Evolutionary conservation across 495 filamentous ascomycete genomes (phyloP).

Genomic region (Neurospora discreta): DNA sequence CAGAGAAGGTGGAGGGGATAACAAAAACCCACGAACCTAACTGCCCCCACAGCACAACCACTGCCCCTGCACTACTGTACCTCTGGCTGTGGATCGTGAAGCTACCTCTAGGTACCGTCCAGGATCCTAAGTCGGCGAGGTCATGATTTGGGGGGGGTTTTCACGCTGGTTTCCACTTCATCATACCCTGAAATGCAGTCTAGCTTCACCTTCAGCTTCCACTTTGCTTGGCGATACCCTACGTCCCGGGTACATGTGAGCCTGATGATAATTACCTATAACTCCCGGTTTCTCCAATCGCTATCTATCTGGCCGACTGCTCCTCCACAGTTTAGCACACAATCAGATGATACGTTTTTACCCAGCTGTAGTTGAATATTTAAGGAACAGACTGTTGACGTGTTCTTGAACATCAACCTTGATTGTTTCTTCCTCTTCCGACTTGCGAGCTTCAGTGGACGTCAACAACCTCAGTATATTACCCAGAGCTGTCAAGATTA

Average conservation of each 20-base stretch:
- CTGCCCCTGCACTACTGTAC: too few species aligned
- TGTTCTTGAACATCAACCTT: background rate
- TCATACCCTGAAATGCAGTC: background rate
- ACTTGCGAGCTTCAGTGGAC: background rate
- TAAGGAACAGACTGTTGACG: background rate
- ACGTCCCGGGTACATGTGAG: background rate
- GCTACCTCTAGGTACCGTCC: background rate
- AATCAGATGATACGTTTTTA: background rate
- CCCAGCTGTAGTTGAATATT: background rate
- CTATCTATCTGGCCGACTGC: background rate
- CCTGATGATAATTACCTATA: background rate
- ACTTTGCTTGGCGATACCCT: background rate
- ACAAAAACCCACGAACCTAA: background rate
- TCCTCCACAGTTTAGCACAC: background rate
- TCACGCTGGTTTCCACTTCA: background rate
- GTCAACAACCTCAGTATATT: background rate
- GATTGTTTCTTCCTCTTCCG: background rate
- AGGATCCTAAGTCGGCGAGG: background rate
- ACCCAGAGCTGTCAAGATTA: background rate
- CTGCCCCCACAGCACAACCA: background rate
- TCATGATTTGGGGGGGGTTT: background rate
- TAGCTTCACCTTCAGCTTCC: background rate
- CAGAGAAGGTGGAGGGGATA: background rate
- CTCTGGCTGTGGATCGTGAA: background rate
- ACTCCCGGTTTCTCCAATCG: background rate